Percentiles rank a stretch among this genome's conserved stretches.
phyloP scores from a whole-genome alignment of 192 early-diverging fungal species.

The Coemansia sp. region DNA sequence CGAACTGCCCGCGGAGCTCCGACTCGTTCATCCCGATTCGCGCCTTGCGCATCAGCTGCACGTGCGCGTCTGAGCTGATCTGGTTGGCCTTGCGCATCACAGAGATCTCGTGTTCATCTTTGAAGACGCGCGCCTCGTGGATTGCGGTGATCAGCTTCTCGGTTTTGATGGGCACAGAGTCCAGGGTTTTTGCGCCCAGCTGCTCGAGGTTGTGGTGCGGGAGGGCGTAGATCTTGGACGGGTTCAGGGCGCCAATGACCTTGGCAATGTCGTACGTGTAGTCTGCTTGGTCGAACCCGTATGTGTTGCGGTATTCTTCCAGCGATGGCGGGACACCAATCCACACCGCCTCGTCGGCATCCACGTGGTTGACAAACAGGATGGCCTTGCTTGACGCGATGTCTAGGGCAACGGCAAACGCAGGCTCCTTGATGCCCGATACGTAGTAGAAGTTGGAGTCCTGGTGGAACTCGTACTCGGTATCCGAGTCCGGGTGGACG shows the following conservation, averaged over 20 bases:
- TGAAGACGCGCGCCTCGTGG: constrained; percentile 77
- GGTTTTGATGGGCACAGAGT: constrained; percentile 8
- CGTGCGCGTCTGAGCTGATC: constrained; percentile 77
- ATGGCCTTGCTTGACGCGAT: constrained; percentile 58
- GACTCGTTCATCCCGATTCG: constrained; percentile 67
- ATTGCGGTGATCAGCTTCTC: constrained; percentile 61
- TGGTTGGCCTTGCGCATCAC: constrained; percentile 76
- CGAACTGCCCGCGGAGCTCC: constrained; percentile 77
- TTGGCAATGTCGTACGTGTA: constrained; percentile 59
- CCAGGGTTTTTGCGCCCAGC: constrained; percentile 18
- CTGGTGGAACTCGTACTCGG: constrained; percentile 81
- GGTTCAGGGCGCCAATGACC: constrained; percentile 47
- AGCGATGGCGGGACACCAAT: constrained; percentile 66
- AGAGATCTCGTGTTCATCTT: constrained; percentile 73
- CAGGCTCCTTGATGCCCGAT: constrained; percentile 74
- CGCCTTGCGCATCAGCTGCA: constrained; percentile 69
- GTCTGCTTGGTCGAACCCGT: constrained; percentile 71
- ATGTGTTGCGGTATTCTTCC: constrained; percentile 55
- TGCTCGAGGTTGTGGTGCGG: constrained; percentile 47
- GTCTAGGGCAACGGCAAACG: constrained; percentile 71
- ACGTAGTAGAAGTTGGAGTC: constrained; percentile 88
- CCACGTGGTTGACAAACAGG: constrained; percentile 68
- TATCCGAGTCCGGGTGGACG: constrained; percentile 70
- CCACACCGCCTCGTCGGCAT: constrained; percentile 77
- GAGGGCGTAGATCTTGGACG: constrained; percentile 56